Conservation (phyloP, 31 red algal genomes). For the Odonthalia washingtoniensis region DNA sequence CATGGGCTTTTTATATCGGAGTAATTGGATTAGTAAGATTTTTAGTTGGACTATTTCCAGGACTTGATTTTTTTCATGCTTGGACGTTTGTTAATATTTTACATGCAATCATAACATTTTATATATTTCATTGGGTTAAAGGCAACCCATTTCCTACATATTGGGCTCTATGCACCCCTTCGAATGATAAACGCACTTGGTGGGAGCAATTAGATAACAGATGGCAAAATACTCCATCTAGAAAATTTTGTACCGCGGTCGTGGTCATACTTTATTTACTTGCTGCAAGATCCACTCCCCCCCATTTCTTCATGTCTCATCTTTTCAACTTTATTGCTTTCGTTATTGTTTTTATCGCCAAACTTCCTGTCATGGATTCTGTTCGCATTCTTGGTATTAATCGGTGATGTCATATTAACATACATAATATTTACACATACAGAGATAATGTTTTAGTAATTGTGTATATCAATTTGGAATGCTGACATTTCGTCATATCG, state of each 20-base stretch:
- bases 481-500: too few relatives aligned
- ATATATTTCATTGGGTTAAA: constrained; percentile 99
- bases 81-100: constrained; percentile 93
- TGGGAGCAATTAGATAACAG: constrained; percentile 97
- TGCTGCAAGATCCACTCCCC: constrained; percentile 76
- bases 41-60: constrained; percentile 79
- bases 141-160: constrained; percentile 94
- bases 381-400: constrained; percentile 98
- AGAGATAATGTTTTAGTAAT: too few relatives aligned
- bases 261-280: constrained; percentile 85
- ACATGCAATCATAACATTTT: constrained; percentile 93
- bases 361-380: constrained; percentile 93
- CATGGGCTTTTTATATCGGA: constrained; percentile 93
- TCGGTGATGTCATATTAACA: constrained; percentile 37
- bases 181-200: constrained; percentile 89
- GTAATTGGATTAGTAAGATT: constrained; percentile 84
- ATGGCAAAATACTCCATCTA: constrained; percentile 88
- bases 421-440: not conserved
- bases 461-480: too few relatives aligned
- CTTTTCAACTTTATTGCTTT: constrained; percentile 84
- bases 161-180: constrained; percentile 73
- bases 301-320: constrained; percentile 61
- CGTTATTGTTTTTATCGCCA: constrained; percentile 91
- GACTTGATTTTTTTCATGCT: constrained; percentile 64
- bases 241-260: constrained; percentile 93